Evolutionary conservation across 495 filamentous ascomycete species (phyloP), one percentile per base, ranked within the genome.

Genomic region (Penicillium paxilli): DNA sequence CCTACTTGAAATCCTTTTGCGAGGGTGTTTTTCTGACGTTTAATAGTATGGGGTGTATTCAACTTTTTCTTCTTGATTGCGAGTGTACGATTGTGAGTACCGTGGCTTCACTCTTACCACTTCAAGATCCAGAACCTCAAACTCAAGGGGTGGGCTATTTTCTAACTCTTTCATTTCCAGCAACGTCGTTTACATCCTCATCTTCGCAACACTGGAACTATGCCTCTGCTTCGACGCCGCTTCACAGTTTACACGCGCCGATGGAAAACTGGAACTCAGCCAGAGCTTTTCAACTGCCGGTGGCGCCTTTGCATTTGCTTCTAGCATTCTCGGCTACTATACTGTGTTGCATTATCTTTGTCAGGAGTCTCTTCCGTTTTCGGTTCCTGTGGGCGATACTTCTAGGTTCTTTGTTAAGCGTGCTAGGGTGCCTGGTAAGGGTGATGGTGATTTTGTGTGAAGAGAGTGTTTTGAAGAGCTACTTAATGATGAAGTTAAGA

Each of bases 61-160:
- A 62, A 57, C 26, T 47, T 62, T n/a, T 62, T 62, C 25, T 62
- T 62, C 42, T 38, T 58, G 9, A 46, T 62, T 4, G 59, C 59
- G 16, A 41, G 50, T 19, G 24, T 57, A 8, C 22, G 54, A 52
- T 32, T 49, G 59, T 62, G 41, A 49, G 59, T 54, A n/a, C n/a
- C n/a, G n/a, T n/a, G n/a, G n/a, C n/a, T n/a, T n/a, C n/a, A n/a
- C n/a, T n/a, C n/a, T n/a, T n/a, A n/a, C n/a, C n/a, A n/a, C n/a
- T n/a, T n/a, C n/a, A n/a, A n/a, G n/a, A n/a, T n/a, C n/a, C n/a
- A n/a, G n/a, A n/a, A n/a, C n/a, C n/a, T n/a, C n/a, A n/a, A n/a
- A n/a, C n/a, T n/a, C n/a, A n/a, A n/a, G n/a, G n/a, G n/a, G n/a
- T n/a, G n/a, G n/a, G n/a, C n/a, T n/a, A n/a, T n/a, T n/a, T n/a